Conservation (phyloP, 495 filamentous ascomycete genomes). For the Xylaria longipes region DNA sequence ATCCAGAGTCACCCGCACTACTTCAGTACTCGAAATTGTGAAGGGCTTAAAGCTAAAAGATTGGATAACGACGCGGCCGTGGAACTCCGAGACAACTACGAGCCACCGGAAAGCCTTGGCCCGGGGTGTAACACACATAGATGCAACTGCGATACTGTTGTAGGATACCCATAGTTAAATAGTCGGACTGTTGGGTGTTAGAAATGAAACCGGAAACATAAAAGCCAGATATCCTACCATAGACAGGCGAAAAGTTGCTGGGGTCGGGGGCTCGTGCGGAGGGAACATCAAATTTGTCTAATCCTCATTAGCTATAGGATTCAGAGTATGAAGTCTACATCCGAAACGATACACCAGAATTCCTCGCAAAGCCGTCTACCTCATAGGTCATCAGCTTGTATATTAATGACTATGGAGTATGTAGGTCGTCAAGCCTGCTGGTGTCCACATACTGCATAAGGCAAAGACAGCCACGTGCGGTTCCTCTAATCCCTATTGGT, state of each 20-base stretch:
- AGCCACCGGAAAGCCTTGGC: too few species aligned
- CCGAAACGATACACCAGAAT: not conserved
- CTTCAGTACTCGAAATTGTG: too few species aligned
- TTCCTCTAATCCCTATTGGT: constrained; percentile 16
- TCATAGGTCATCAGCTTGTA: not conserved
- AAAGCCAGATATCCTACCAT: not conserved
- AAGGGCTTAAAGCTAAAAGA: too few species aligned
- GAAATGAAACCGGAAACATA: not conserved
- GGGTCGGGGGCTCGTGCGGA: not conserved
- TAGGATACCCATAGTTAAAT: not conserved
- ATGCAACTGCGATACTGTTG: not conserved
- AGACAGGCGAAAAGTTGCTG: not conserved
- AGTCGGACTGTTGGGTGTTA: not conserved
- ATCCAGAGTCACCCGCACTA: too few species aligned
- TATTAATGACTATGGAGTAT: constrained; percentile 3
- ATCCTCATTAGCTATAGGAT: not conserved
- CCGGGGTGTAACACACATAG: too few species aligned
- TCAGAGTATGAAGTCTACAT: not conserved
- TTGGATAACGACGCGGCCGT: too few species aligned
- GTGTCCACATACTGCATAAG: constrained; percentile 23
- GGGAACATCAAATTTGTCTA: not conserved
- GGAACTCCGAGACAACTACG: too few species aligned
- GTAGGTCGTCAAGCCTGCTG: constrained; percentile 9
- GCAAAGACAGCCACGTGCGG: constrained; percentile 11
- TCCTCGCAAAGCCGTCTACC: not conserved